Evolutionary conservation across 345 rosid genomes (phyloP).

Genomic region (Brassica nigra): DNA sequence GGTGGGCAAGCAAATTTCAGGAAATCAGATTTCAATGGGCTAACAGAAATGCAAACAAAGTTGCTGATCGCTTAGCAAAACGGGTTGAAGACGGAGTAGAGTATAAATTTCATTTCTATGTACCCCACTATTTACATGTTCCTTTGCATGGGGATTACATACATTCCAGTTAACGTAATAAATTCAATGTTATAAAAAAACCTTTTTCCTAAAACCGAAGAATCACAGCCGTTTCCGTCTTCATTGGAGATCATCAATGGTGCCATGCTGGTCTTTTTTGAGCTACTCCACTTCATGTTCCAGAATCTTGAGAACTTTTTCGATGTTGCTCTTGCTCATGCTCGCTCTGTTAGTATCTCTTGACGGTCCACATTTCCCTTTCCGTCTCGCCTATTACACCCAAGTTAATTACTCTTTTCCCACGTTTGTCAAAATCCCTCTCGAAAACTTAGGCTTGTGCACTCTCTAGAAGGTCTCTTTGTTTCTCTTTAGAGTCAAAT

Average conservation of each 20-base stretch:
- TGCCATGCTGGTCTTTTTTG: neutral
- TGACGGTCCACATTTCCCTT: slow-evolving; percentile 10
- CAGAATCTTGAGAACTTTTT: neutral
- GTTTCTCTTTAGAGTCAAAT: neutral
- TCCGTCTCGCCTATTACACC: neutral
- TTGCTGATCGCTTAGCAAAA: too few species aligned
- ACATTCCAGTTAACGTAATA: too few species aligned
- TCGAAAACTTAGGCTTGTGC: neutral
- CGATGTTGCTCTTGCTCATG: slow-evolving; percentile 4
- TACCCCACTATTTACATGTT: too few species aligned
- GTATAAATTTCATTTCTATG: too few species aligned
- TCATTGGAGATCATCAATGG: neutral
- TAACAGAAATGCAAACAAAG: too few species aligned
- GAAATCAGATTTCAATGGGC: too few species aligned
- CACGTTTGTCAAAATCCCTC: neutral
- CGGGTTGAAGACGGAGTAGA: too few species aligned
- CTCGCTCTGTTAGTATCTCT: slow-evolving; percentile 2
- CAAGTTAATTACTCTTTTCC: neutral
- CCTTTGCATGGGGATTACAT: too few species aligned
- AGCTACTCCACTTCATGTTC: neutral
- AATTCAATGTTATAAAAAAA: too few species aligned
- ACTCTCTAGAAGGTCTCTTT: neutral
- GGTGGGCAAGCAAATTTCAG: too few species aligned
- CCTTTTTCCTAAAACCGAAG: neutral
- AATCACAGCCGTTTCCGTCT: neutral